These are phyloP conservation scores for Psilocybe cubensis DNA, from an alignment of 768 basidiomycete species.

Conservation along the genomic window DNA sequence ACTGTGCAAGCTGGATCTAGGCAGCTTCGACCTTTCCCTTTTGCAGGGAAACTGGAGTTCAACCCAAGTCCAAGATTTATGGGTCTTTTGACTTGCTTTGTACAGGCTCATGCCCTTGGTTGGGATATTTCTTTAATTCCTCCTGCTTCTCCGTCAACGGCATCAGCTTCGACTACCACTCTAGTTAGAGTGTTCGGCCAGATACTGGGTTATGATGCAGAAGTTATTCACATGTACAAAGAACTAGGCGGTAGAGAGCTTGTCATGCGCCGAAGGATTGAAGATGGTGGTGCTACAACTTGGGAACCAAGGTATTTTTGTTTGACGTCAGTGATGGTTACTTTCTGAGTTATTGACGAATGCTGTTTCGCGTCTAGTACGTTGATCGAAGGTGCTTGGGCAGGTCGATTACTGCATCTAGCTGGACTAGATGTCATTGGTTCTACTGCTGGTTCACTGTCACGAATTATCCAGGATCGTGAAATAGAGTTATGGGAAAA, in stretches of 20 bases:
- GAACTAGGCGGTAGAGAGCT: constrained; percentile 69
- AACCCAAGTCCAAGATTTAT: constrained; percentile 52
- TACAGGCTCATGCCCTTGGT: constrained; percentile 66
- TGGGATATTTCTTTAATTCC: constrained; percentile 71
- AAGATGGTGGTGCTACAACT: constrained; percentile 58
- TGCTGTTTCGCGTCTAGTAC: constrained; percentile 33
- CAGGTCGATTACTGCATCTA: constrained; percentile 59
- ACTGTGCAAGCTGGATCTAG: constrained; percentile 54
- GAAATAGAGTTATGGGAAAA: constrained; percentile 70
- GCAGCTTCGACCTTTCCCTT: constrained; percentile 49
- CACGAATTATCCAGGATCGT: constrained; percentile 61
- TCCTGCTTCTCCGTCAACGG: constrained; percentile 58
- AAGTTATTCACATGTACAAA: constrained; percentile 68
- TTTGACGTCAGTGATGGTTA: background rate
- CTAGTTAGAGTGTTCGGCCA: constrained; percentile 58
- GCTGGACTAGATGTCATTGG: constrained; percentile 69
- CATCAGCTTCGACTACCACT: constrained; percentile 62
- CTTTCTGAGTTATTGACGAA: background rate
- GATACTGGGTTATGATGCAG: constrained; percentile 62
- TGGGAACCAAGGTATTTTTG: constrained; percentile 62
- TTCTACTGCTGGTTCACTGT: constrained; percentile 63
- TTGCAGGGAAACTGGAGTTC: constrained; percentile 42
- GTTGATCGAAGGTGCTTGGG: constrained; percentile 61
- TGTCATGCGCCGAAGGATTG: constrained; percentile 61
- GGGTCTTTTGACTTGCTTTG: constrained; percentile 58